phyloP scores from a whole-genome alignment of 805 yeast species.

The Yarrowia sp. region DNA sequence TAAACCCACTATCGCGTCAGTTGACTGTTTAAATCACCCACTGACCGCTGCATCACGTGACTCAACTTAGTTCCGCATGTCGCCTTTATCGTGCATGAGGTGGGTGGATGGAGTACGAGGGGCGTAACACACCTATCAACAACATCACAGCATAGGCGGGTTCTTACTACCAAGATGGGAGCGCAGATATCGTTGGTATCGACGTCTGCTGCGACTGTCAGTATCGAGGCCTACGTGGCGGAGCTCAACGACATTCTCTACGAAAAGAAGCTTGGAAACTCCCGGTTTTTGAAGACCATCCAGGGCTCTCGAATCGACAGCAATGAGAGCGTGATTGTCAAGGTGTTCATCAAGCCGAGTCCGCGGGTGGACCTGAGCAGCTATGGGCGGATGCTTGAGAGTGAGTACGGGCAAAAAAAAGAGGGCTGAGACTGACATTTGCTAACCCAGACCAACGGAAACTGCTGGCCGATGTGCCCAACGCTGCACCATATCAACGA shows the following conservation, averaged over 20 bases:
- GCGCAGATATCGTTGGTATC: conserved; percentile 80
- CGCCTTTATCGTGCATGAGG: conserved; percentile 24
- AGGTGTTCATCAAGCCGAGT: conserved; percentile 75
- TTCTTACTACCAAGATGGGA: conserved; percentile 56
- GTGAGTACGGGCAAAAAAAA: conserved; percentile 32
- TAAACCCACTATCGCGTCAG: no score
- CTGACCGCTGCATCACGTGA: conserved; percentile 21
- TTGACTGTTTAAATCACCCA: no score
- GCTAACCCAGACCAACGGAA: conserved; percentile 40
- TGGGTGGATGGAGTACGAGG: conserved; percentile 1
- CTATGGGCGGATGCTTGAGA: conserved; percentile 31
- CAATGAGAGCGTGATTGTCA: conserved; percentile 71
- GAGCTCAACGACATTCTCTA: conserved; percentile 75
- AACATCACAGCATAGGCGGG: background rate
- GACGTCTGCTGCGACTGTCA: conserved; percentile 89
- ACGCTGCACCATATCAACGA: conserved; percentile 67
- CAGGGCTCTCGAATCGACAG: conserved; percentile 60
- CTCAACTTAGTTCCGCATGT: conserved; percentile 14
- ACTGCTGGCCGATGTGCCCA: conserved; percentile 51
- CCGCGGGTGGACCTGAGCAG: conserved; percentile 35
- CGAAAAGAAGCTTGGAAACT: conserved; percentile 68
- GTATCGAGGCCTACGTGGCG: conserved; percentile 83
- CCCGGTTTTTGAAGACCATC: conserved; percentile 82
- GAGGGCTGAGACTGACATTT: conserved; percentile 1
- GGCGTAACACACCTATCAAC: background rate